A percentile compares a stretch with the other conserved stretches of the same genome.
These are phyloP conservation scores for Termitomyces titanicus DNA, from an alignment of 768 basidiomycete genomes.

Conservation along the genomic window DNA sequence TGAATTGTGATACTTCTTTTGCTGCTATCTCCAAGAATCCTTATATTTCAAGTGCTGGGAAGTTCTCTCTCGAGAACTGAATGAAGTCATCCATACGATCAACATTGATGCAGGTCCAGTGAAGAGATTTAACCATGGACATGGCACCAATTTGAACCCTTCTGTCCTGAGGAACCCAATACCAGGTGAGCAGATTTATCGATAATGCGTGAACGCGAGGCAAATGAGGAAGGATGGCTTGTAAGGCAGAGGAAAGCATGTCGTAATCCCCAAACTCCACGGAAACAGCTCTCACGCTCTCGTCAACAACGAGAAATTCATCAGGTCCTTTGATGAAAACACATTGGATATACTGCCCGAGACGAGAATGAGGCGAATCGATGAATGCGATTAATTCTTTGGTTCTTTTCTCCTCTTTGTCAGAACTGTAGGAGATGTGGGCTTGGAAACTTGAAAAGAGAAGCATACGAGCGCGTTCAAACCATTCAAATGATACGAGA, in stretches of 20 bases:
- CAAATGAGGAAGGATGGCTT: neutral
- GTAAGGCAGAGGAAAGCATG: neutral
- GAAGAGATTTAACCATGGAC: neutral
- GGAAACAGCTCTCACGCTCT: neutral
- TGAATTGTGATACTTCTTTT: no score
- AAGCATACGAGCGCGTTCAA: neutral
- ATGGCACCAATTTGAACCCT: neutral
- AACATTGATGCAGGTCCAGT: neutral
- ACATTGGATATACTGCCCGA: neutral
- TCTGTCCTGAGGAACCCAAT: neutral
- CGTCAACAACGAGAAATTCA: neutral
- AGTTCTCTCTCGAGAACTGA: neutral
- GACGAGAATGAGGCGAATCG: neutral
- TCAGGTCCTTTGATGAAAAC: neutral
- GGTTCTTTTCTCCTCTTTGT: neutral
- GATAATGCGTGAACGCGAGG: neutral
- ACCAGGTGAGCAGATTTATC: neutral
- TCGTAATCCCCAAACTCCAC: neutral
- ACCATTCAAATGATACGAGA: neutral
- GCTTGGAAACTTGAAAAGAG: neutral
- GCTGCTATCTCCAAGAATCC: no score
- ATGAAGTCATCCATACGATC: neutral
- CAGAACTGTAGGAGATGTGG: neutral
- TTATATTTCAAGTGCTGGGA: neutral
- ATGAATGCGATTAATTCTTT: neutral